Base-by-base conservation (phyloP, 148 eudicot species). In the Persicaria maculosa region DNA sequence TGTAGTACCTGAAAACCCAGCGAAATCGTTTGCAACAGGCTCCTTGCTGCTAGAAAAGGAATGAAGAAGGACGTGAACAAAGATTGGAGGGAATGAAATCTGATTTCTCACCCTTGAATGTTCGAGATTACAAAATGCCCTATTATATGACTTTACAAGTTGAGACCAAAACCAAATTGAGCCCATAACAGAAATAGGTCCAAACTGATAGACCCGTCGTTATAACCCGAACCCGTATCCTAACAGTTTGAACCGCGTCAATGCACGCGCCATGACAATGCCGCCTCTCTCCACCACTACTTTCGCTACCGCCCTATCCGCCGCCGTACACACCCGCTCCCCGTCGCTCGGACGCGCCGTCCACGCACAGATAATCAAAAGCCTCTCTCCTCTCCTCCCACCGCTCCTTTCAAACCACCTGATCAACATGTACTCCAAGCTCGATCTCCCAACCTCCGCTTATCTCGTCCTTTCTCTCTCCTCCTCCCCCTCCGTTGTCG, bases 371-470 rank as follows among this genome's bases (percentile, higher is more conserved):
- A 78, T 84, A 81, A 52, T 86, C 78, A 82, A 80, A 57, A 15
- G 20, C n/a, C 64, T 76, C 22, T 45, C 50, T 7, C 44, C 7
- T 57, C 78, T 77, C 25, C 36, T 79, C 71, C 86, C 84, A 8
- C 52, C 79, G 0, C 72, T 77, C 72, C 82, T 84, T 67, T 53
- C 83, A 25, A 86, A 85, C 83, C 88, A 86, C 75, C 87, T 88
- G 67, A 57, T 88, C 76, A 80, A 80, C 87, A 79, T 86, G 83
- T 86, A 89, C 81, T 80, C 93, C 61, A 89, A 86, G 79, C 93
- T 89, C 77, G 87, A 87, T 78, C 78, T 80, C 7, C 76, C 77
- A 59, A 36, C 74, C 79, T 80, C 82, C 9, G 92, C 92, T 31
- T 77, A 72, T 22, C 84, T 82, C 64, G 71, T 86, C 72, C 84